Evolutionary conservation across 2,329 filamentous ascomycete genomes (phyloP), one percentile per base, ranked within the genome.

Genomic region (Hypoxylon sp.): DNA sequence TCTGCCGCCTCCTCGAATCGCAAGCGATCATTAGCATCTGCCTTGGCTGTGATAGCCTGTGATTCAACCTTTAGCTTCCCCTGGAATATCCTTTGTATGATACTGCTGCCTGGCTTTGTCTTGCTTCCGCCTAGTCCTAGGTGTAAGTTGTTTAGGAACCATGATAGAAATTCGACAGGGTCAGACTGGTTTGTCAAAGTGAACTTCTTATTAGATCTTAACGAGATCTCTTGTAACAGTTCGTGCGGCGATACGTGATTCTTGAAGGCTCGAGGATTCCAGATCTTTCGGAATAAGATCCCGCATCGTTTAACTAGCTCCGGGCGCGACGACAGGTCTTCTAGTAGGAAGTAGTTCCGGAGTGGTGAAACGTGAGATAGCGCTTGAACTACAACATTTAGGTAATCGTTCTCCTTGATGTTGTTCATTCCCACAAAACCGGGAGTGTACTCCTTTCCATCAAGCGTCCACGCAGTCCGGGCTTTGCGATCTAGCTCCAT

Each of bases 401-500:
- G 87, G 82, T 99, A 99, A 83, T 99, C 96, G 82, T 99, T 99
- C 64, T 96, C 93, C 81, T 99, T 99, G 85, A 99, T 98, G 82
- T 99, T 99, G 86, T 99, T 99, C 93, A 99, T 97, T 72, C 96
- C 96, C 67, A 99, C 93, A 78, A 94, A 99, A 5, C 96, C 95
- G 19, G 96, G 96, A 72, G 91, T 91, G 81, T 99, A 99, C 78
- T 92, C 89, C 80, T 91, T 93, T 69, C 93, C 93, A 53, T 86
- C 85, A 45, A 98, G 85, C 75, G 97, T 95, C 87, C 91, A 94
- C 48, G 89, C 88, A 17, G 83, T 85, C 75, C 85, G 85, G 58
- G 84, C 82, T 71, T 85, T 80, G 58, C 89, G 87, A 81, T 98
- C 96, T 71, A 98, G 82, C 74, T 89, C 89, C 75, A 89, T 85